Conservation (phyloP, 2,329 filamentous ascomycete species). For the Calonectria multiphialidica region DNA sequence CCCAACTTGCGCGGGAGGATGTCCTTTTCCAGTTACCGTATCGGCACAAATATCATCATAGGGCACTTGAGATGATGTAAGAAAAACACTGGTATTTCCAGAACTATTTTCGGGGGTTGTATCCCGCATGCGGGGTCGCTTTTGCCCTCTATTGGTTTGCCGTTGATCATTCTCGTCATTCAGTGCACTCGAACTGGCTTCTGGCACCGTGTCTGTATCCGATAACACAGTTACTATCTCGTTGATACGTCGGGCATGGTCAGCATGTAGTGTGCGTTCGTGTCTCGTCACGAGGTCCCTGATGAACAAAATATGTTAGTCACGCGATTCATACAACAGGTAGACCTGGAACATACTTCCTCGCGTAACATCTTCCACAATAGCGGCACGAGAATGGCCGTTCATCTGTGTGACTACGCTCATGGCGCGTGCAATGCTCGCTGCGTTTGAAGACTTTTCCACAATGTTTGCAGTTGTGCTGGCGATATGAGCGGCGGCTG, state of each 20-base stretch:
- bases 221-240: too few relatives aligned
- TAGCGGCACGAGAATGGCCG: neutral
- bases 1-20: too few relatives aligned
- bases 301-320: neutral
- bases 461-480: neutral
- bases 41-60: too few relatives aligned
- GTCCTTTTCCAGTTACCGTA: too few relatives aligned
- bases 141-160: too few relatives aligned
- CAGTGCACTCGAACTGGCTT: neutral
- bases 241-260: neutral
- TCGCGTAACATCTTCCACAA: neutral
- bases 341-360: neutral
- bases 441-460: neutral
- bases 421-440: conserved; percentile 1
- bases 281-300: neutral
- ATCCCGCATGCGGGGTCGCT: too few relatives aligned
- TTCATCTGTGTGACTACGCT: neutral
- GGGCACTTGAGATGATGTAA: neutral
- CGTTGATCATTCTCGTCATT: neutral
- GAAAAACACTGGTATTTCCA: too few relatives aligned
- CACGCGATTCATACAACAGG: too few relatives aligned
- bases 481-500: neutral
- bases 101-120: too few relatives aligned
- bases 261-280: neutral
- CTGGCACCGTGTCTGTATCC: too few relatives aligned